phyloP scores from a whole-genome alignment of 805 yeast species.

The Kodamaea kakaduensis region DNA sequence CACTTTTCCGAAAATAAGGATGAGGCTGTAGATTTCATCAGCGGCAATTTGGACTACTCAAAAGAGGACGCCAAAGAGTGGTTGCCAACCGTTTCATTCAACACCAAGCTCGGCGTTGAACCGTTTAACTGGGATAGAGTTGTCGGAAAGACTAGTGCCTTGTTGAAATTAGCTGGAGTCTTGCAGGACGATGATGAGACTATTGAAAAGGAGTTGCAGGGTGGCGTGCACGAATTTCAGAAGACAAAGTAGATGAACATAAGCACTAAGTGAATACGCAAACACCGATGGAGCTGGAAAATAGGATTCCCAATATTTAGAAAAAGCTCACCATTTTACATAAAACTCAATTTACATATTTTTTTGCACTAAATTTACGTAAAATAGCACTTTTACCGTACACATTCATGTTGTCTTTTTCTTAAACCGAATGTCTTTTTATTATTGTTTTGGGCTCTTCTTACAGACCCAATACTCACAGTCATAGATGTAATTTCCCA shows the following conservation, averaged over 20 bases:
- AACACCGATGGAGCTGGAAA: no score
- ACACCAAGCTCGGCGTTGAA: constrained; percentile 33
- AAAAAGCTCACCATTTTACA: no score
- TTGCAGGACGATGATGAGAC: constrained; percentile 28
- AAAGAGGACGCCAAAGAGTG: constrained; percentile 75
- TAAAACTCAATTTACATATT: no score
- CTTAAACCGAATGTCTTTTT: not conserved
- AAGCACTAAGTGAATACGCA: no score
- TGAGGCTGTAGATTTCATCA: constrained; percentile 64
- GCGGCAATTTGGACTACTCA: constrained; percentile 67
- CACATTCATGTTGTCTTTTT: not conserved
- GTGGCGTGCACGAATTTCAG: constrained; percentile 8
- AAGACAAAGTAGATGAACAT: no score
- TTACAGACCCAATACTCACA: constrained; percentile 70
- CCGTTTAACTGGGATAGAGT: constrained; percentile 48
- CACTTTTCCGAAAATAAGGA: constrained; percentile 59
- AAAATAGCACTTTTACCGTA: no score
- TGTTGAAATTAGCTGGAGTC: constrained; percentile 65
- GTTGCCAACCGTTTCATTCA: constrained; percentile 73
- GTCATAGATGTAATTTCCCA: constrained; percentile 54
- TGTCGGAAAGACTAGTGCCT: constrained; percentile 50
- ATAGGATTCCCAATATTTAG: no score
- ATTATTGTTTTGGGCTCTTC: no score
- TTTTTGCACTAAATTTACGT: no score
- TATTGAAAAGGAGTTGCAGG: constrained; percentile 23